phyloP scores from a whole-genome alignment of 2,329 filamentous ascomycete species.

The Paraphaeosphaeria sporulosa region DNA sequence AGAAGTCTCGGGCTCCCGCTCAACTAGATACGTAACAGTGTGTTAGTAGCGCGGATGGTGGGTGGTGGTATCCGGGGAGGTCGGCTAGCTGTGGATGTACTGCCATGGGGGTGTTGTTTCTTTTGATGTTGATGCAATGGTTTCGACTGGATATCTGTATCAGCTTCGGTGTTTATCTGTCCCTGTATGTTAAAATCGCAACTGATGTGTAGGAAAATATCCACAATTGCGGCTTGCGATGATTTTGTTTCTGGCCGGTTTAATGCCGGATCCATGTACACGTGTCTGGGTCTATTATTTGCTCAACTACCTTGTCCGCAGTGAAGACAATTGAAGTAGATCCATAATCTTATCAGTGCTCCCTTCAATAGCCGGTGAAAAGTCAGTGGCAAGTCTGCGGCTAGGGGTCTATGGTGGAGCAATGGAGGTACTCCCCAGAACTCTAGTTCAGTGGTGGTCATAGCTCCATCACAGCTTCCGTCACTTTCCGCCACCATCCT shows the following conservation, averaged over 20 bases:
- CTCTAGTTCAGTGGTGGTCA: neutral
- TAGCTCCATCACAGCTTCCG: slow-evolving; percentile 29
- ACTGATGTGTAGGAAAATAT: neutral
- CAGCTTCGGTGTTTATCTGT: neutral
- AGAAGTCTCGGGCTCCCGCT: slow-evolving; percentile 14
- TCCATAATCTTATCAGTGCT: neutral
- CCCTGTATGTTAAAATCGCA: neutral
- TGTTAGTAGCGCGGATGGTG: neutral
- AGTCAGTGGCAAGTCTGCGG: neutral
- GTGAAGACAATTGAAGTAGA: neutral
- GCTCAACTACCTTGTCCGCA: neutral
- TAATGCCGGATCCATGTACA: neutral
- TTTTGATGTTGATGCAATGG: neutral
- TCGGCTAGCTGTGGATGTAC: neutral
- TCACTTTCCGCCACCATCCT: slow-evolving; percentile 34
- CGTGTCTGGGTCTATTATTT: neutral
- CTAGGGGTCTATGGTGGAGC: neutral
- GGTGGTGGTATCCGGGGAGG: neutral
- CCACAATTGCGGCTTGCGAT: neutral
- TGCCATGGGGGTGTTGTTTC: neutral
- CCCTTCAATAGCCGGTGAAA: slow-evolving; percentile 7
- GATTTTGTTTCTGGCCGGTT: neutral
- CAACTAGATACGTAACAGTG: slow-evolving; percentile 1
- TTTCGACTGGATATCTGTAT: neutral
- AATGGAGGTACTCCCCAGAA: neutral